Evolutionary conservation across 1,139 yeast genomes (phyloP).

Genomic region (Saccharomyces hybrid): DNA sequence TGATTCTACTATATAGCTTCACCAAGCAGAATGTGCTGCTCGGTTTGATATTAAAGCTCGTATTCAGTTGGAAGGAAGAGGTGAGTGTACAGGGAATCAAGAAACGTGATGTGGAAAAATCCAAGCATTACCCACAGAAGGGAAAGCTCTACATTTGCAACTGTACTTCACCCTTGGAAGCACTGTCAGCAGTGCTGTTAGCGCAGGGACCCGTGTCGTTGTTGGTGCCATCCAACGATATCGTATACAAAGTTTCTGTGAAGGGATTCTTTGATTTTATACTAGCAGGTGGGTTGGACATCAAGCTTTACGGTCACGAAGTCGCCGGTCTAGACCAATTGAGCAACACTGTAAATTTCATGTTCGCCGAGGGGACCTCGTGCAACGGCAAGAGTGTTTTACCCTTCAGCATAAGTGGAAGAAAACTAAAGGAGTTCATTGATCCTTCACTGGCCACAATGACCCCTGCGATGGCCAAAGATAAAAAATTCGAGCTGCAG

Average conservation of each 20-base stretch:
- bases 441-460: slow-evolving; percentile 7
- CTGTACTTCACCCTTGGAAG: slow-evolving; percentile 50
- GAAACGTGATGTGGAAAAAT: slow-evolving; percentile 36
- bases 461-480: slow-evolving; percentile 7
- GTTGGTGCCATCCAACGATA: slow-evolving; percentile 42
- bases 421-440: slow-evolving; percentile 18
- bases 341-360: slow-evolving; percentile 37
- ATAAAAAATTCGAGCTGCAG: slow-evolving; percentile 29
- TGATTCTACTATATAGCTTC: slow-evolving; percentile 9
- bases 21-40: slow-evolving; percentile 10
- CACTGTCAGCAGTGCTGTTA: slow-evolving; percentile 34
- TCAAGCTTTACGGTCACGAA: slow-evolving; percentile 14
- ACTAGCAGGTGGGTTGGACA: slow-evolving; percentile 19
- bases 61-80: slow-evolving; percentile 31
- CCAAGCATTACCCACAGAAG: slow-evolving; percentile 35
- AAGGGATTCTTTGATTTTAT: slow-evolving; percentile 37
- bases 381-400: slow-evolving; percentile 56
- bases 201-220: slow-evolving; percentile 35
- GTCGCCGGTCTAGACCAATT: slow-evolving; percentile 13
- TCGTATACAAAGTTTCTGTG: slow-evolving; percentile 34
- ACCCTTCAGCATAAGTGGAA: slow-evolving; percentile 36
- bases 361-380: slow-evolving; percentile 63
- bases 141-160: slow-evolving; percentile 46
- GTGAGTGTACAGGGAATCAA: slow-evolving; percentile 47
- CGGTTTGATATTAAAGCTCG: slow-evolving; percentile 16